Conservation (phyloP, 495 filamentous ascomycete species). For the Astrothelium subdiscretum region DNA sequence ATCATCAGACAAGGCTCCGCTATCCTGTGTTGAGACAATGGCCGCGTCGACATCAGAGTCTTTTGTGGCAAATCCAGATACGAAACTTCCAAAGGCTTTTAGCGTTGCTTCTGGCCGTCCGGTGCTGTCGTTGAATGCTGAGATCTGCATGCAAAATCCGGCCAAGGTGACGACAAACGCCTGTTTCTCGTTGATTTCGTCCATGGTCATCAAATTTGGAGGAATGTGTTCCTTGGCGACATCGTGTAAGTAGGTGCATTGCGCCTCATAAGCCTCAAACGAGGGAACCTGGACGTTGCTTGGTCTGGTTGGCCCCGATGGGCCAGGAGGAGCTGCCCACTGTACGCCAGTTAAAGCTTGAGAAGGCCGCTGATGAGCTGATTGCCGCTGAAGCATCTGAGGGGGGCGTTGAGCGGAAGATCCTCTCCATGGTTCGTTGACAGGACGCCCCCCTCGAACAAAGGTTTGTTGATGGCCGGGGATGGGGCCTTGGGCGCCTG, state of each 20-base stretch:
- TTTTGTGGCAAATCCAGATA: constrained; percentile 61
- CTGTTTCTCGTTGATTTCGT: constrained; percentile 53
- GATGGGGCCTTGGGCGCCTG: background rate
- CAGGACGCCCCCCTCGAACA: background rate
- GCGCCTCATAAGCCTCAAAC: constrained; percentile 9
- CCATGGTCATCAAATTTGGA: constrained; percentile 20
- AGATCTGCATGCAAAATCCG: constrained; percentile 40
- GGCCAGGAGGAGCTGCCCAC: background rate
- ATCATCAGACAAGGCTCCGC: constrained; percentile 12
- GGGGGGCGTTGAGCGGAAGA: background rate
- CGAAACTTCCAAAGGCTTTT: constrained; percentile 60
- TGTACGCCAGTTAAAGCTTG: background rate
- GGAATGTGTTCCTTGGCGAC: constrained; percentile 20
- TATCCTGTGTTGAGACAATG: constrained; percentile 38
- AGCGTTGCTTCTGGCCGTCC: constrained; percentile 40
- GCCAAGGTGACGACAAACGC: constrained; percentile 47
- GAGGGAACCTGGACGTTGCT: too few relatives aligned
- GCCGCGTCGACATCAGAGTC: constrained; percentile 67
- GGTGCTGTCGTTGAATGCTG: constrained; percentile 36
- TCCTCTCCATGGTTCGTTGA: background rate
- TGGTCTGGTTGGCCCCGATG: background rate
- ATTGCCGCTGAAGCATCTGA: background rate
- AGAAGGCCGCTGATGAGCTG: background rate
- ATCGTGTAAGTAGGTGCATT: constrained; percentile 26
- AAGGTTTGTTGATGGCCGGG: background rate